These are phyloP conservation scores for Halophytophthora polymorphica DNA, from an alignment of 352 stramenopile genomes.

Conservation along the genomic window DNA sequence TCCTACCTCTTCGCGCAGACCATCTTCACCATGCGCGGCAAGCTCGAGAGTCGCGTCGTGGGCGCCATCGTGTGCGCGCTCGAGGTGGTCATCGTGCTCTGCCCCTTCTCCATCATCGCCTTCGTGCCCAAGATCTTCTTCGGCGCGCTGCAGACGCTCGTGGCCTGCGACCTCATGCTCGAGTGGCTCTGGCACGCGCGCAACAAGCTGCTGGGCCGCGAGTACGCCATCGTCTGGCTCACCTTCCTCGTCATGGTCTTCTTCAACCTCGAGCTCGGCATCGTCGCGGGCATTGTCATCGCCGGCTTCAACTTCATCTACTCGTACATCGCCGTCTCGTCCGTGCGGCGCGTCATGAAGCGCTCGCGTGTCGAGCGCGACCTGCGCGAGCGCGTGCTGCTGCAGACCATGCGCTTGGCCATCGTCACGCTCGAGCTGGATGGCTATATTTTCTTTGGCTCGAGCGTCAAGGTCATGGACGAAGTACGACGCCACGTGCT, in stretches of 20 bases:
- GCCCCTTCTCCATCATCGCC: conserved; percentile 93
- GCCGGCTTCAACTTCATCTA: conserved; percentile 89
- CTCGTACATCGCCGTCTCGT: conserved; percentile 69
- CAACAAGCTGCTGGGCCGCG: conserved; percentile 81
- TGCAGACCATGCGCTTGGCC: conserved; percentile 69
- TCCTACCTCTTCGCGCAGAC: conserved; percentile 99
- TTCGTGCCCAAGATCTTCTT: conserved; percentile 98
- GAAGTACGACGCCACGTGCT: conserved; percentile 83
- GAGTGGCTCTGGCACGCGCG: conserved; percentile 94
- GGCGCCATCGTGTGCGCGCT: conserved; percentile 77
- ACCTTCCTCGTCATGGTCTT: conserved; percentile 95
- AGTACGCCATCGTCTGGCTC: conserved; percentile 92
- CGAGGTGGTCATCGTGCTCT: conserved; percentile 74
- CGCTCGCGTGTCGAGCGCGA: conserved; percentile 78
- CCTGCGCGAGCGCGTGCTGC: conserved; percentile 65
- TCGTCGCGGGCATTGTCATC: conserved; percentile 90
- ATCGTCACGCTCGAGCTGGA: conserved; percentile 86
- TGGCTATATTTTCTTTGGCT: conserved; percentile 88
- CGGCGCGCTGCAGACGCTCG: conserved; percentile 94
- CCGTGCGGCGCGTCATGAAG: conserved; percentile 79
- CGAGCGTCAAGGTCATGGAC: conserved; percentile 85
- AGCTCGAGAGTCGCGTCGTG: conserved; percentile 67
- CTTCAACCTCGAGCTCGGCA: conserved; percentile 94
- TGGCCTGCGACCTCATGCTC: conserved; percentile 95
- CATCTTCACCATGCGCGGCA: conserved; percentile 83